These are phyloP conservation scores for Beauveria asiatica DNA, from an alignment of 2,329 filamentous ascomycete species.

Conservation along the genomic window DNA sequence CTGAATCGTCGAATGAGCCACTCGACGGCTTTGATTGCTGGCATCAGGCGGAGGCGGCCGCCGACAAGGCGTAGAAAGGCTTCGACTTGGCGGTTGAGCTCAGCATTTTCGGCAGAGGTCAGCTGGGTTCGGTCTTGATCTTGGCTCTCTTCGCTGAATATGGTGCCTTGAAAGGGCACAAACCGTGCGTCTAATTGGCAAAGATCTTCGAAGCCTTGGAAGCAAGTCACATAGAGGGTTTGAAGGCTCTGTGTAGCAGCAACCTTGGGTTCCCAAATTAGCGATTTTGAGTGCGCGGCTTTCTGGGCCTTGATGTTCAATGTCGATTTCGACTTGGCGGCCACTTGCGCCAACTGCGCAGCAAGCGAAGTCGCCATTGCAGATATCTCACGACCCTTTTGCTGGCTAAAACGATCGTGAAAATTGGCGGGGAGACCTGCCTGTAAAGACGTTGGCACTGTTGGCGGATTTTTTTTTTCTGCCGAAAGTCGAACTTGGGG, in stretches of 20 bases:
- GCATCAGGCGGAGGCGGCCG: slow-evolving; percentile 69
- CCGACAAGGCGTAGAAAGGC: slow-evolving; percentile 75
- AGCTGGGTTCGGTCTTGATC: slow-evolving; percentile 80
- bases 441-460: background rate
- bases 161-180: slow-evolving; percentile 58
- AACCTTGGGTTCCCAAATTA: slow-evolving; percentile 82
- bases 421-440: slow-evolving; percentile 2
- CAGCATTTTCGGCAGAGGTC: slow-evolving; percentile 70
- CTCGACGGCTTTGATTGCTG: slow-evolving; percentile 84
- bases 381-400: background rate
- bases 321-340: slow-evolving; percentile 79
- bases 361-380: slow-evolving; percentile 78
- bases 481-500: background rate
- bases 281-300: slow-evolving; percentile 82
- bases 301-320: slow-evolving; percentile 91
- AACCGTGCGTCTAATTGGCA: slow-evolving; percentile 82
- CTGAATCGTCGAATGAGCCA: slow-evolving; percentile 89
- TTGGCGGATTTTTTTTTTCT: slow-evolving; percentile 8
- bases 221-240: slow-evolving; percentile 76
- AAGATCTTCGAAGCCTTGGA: slow-evolving; percentile 83
- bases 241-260: slow-evolving; percentile 87
- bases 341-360: slow-evolving; percentile 88
- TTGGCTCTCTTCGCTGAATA: slow-evolving; percentile 94
- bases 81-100: slow-evolving; percentile 70
- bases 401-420: background rate